Base-by-base conservation (phyloP, 305 asterid genomes). In the Petunia hybrid region DNA sequence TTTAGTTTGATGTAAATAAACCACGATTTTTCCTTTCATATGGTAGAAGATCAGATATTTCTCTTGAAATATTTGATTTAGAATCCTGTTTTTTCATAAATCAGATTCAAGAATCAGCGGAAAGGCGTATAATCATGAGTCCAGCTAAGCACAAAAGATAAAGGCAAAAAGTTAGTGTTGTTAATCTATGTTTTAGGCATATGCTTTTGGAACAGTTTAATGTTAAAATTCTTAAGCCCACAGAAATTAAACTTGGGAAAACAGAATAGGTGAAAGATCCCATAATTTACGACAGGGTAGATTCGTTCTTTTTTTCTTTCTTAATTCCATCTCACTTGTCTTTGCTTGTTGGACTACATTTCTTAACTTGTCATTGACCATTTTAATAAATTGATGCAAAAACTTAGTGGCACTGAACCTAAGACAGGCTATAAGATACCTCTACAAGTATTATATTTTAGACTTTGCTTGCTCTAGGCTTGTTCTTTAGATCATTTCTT, bases 401-500 rank as follows among this genome's bases (percentile, higher is more conserved):
- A 73, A 48, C 78, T 35, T 48, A 71, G 45, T 35, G 62, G 78
- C 62, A 71, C n/a, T 40, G 48, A 48, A 71, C 4, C 78, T 48
- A 71, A 71, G 61, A 35, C 35, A 48, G 69, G 82, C 60, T 71
- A 43, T 80, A 82, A 84, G 89, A 87, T 88, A 71, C 78, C 78
- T 71, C 78, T 46, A 71, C 12, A 46, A 48, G 31, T 46, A 71
- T 6, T 66, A 39, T 66, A 66, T 39, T 67, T 46, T 46, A 46
- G 61, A 70, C 61, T 70, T 35, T 31, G 9, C 31, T 5, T 71
- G 77, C 13, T 48, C 45, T 71, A 71, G 78, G 13, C 62, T 13
- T 71, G 62, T 71, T 71, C 45, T 48, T 71, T 71, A 48, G 78
- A 71, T 22, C 31, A 22, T 46, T 71, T 71, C 62, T 35, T 43